Conservation (phyloP, 495 filamentous ascomycete genomes). For the Penicillium soppii region DNA sequence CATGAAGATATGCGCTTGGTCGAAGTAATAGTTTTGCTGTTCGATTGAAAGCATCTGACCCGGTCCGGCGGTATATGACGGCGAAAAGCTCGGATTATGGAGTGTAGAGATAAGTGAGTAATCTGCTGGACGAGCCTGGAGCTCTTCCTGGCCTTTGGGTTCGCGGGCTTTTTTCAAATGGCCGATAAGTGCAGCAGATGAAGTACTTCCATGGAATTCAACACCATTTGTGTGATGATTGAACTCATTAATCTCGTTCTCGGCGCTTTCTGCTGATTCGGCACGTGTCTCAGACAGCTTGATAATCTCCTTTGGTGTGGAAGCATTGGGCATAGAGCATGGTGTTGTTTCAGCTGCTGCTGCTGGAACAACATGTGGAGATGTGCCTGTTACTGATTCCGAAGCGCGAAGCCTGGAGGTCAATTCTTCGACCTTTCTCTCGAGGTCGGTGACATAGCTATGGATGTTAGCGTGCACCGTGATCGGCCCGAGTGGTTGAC, state of each 20-base stretch:
- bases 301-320: conserved; percentile 23
- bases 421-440: conserved; percentile 40
- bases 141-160: conserved; percentile 19
- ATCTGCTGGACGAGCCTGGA: conserved; percentile 3
- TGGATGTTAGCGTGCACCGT: conserved; percentile 1
- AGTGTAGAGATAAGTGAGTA: conserved; percentile 40
- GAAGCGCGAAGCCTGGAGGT: conserved; percentile 24
- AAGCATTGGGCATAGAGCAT: conserved; percentile 28
- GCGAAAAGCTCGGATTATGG: conserved; percentile 41
- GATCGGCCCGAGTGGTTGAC: neutral
- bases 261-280: conserved; percentile 27
- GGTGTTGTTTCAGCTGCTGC: conserved; percentile 26
- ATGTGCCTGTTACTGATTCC: conserved; percentile 21
- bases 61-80: conserved; percentile 24
- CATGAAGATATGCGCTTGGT: conserved; percentile 42
- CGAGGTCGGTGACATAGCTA: conserved; percentile 38
- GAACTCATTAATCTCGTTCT: conserved; percentile 36
- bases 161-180: conserved; percentile 34
- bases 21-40: conserved; percentile 40
- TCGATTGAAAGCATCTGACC: conserved; percentile 22
- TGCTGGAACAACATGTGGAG: conserved; percentile 4
- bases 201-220: conserved; percentile 43
- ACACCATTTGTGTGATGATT: conserved; percentile 43
- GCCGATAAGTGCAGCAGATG: conserved; percentile 34
- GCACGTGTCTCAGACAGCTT: conserved; percentile 19